These are phyloP conservation scores for Lachnellula occidentalis DNA, from an alignment of 2,329 filamentous ascomycete species.

Conservation along the genomic window DNA sequence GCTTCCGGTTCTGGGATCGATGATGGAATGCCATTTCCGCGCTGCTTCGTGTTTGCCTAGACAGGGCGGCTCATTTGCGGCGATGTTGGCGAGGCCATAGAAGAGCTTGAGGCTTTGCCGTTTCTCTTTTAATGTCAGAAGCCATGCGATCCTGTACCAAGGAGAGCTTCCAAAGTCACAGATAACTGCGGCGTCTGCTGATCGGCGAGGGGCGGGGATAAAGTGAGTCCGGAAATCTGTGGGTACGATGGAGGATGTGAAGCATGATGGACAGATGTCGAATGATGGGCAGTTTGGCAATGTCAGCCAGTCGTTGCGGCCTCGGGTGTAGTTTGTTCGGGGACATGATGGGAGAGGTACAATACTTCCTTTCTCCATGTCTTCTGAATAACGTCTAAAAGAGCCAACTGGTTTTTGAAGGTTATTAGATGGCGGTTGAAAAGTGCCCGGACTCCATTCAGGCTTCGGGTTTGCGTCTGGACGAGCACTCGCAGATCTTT, in stretches of 20 bases:
- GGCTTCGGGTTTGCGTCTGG: conserved; percentile 7
- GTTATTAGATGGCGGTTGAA: conserved; percentile 34
- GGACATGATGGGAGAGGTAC: conserved; percentile 62
- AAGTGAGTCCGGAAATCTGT: conserved; percentile 66
- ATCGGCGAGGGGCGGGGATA: conserved; percentile 51
- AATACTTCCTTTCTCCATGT: conserved; percentile 39
- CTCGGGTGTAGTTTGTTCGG: conserved; percentile 54
- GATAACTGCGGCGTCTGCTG: conserved; percentile 51
- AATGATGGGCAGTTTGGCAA: conserved; percentile 66
- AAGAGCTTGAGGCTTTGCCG: conserved; percentile 63
- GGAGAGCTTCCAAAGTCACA: conserved; percentile 75
- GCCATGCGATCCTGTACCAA: conserved; percentile 82
- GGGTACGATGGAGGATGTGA: conserved; percentile 60
- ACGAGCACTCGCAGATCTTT: conserved; percentile 4
- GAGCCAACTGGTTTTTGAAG: conserved; percentile 40
- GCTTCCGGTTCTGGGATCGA: conserved; percentile 58
- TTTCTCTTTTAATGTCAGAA: conserved; percentile 68
- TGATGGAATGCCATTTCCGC: conserved; percentile 70
- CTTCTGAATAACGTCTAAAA: conserved; percentile 51
- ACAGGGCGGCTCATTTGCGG: conserved; percentile 52
- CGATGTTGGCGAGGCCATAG: conserved; percentile 60
- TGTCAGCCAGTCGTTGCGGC: conserved; percentile 75
- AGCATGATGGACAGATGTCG: conserved; percentile 79
- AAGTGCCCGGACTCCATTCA: conserved; percentile 43
- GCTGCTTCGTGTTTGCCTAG: conserved; percentile 48